Base-by-base conservation (phyloP, 306 rosid species). In the Hylodesmum podocarpum region DNA sequence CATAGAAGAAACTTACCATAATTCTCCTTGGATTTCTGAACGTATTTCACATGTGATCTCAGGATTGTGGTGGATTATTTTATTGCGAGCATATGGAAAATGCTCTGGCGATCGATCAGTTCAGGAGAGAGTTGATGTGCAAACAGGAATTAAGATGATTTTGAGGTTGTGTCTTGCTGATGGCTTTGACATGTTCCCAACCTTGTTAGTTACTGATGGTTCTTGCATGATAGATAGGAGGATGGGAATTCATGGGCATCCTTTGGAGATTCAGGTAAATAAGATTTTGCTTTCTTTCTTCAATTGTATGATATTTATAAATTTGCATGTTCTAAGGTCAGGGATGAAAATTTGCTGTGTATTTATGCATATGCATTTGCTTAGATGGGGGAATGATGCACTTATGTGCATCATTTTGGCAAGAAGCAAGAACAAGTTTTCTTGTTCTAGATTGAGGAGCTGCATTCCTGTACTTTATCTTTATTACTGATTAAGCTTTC, bases 1-100 rank as follows among this genome's bases (percentile, higher is more conserved):
- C 70, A 22, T 36, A 33, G 57, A 75, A 59, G 8, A 46, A 57
- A 41, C 36, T 68, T 75, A 5, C 47, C 10, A 33, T 82, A 21
- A 41, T 65, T 50, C 28, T 66, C 51, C 57, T 70, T 54, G 64
- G 19, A 39, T 55, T 65, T 24, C 55, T 77, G 22, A 78, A 82
- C 31, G 51, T 76, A 64, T 50, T 76, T 44, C 59, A 62, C 50
- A 5, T 61, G 3, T 70, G 65, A 68, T 84, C 57, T 72, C 77
- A 93, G 97, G 97, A 71, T 85, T 93, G 49, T 90, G 97, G 97
- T 93, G 97, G 97, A 93, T 93, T 78, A 93, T 90, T 69, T 86
- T 90, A 69, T 73, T 93, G 33, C 92, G 96, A 69, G 97, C 96
- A 14, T 93, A 93, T 75, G 97, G 97, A 57, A 92, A 89, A 77